Percentiles rank a stretch among this genome's conserved stretches.
Conservation (phyloP, 352 stramenopile genomes). For the Globisporangium polare region DNA sequence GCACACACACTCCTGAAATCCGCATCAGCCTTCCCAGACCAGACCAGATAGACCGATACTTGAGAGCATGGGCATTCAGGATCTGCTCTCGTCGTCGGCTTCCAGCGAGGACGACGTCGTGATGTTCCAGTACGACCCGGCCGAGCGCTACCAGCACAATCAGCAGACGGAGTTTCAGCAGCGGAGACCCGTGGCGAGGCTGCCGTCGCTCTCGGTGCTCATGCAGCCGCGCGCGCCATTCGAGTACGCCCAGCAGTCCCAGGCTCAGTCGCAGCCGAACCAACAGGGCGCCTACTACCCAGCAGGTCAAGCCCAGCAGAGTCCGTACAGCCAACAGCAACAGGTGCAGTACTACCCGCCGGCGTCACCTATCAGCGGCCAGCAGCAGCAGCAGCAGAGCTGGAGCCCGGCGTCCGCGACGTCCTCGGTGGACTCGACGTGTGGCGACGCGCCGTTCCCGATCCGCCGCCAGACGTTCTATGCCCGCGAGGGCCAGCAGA, state of each 20-base stretch:
- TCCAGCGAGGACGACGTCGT: conserved; percentile 6
- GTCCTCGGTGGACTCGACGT: conserved; percentile 7
- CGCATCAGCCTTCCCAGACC: neutral
- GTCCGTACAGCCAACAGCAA: neutral
- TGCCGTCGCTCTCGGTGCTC: conserved; percentile 17
- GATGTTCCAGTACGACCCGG: conserved; percentile 15
- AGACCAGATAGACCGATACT: neutral
- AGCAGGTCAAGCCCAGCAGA: neutral
- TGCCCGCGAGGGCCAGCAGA: neutral
- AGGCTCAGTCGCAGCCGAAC: neutral
- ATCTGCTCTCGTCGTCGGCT: conserved; percentile 11
- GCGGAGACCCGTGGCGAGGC: neutral
- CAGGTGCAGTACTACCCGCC: conserved; percentile 9
- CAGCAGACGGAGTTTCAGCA: conserved; percentile 1
- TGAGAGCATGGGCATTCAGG: conserved; percentile 5
- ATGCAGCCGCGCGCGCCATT: conserved; percentile 11
- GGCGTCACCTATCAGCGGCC: neutral
- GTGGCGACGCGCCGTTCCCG: conserved; percentile 1
- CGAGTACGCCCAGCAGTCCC: neutral
- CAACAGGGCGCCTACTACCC: neutral
- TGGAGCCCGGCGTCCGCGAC: conserved; percentile 13
- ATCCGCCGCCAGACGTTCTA: conserved; percentile 16
- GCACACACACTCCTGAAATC: neutral
- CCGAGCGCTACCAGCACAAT: conserved; percentile 6
- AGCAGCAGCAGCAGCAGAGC: neutral